phyloP scores from a whole-genome alignment of 2,329 filamentous ascomycete species.

The Thermoascus crustaceus region DNA sequence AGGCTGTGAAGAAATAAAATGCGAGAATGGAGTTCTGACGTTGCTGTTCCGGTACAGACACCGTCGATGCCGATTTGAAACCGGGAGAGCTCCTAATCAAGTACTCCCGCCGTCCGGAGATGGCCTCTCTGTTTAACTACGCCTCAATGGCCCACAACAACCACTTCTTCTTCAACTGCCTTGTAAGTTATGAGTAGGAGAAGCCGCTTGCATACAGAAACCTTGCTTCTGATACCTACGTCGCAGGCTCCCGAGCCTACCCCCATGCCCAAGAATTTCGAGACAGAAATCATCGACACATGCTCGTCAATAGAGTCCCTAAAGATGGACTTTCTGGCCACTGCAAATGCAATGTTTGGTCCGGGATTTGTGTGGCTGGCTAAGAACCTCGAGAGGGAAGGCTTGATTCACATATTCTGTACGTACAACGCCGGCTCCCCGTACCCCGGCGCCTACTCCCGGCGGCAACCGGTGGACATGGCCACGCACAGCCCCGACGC shows the following conservation, averaged over 20 bases:
- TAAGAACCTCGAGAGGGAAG: slow-evolving; percentile 41
- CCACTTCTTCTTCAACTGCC: slow-evolving; percentile 46
- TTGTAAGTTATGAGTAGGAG: slow-evolving; percentile 32
- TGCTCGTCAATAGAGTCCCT: slow-evolving; percentile 83
- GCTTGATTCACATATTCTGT: slow-evolving; percentile 59
- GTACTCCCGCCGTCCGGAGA: slow-evolving; percentile 68
- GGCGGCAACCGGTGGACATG: slow-evolving; percentile 50
- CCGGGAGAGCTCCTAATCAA: slow-evolving; percentile 62
- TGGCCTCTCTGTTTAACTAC: slow-evolving; percentile 83
- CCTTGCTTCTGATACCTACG: background rate
- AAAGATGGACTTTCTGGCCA: slow-evolving; percentile 67
- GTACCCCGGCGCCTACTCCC: slow-evolving; percentile 75
- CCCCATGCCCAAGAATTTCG: slow-evolving; percentile 50
- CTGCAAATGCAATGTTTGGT: slow-evolving; percentile 86
- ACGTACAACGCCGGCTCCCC: slow-evolving; percentile 92
- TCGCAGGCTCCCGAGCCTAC: slow-evolving; percentile 34
- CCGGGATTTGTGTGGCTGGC: slow-evolving; percentile 97
- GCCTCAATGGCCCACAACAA: slow-evolving; percentile 96
- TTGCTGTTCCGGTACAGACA: slow-evolving; percentile 41
- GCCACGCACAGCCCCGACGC: slow-evolving; percentile 31
- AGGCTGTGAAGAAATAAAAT: background rate
- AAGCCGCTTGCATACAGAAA: too few relatives aligned
- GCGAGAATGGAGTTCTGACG: background rate
- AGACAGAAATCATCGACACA: slow-evolving; percentile 53
- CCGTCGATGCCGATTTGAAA: slow-evolving; percentile 52